Base-by-base conservation (phyloP, 23 red algal genomes). In the Chondrus crispus region DNA sequence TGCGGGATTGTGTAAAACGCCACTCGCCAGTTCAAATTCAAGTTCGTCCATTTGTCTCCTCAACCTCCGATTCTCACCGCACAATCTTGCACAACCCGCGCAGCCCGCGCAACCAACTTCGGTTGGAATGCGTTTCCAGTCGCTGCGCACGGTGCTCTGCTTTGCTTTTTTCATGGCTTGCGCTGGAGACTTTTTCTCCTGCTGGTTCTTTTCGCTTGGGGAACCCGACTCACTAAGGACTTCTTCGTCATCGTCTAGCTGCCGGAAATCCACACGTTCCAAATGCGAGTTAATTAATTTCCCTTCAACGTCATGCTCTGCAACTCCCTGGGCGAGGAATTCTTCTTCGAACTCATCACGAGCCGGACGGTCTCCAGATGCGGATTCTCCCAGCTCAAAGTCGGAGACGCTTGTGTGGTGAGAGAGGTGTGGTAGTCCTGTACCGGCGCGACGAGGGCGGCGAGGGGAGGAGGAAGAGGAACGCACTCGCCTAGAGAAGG, bases 331-430 rank as follows among this genome's bases (percentile, higher is more conserved):
- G 55, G 36, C 80, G 38, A 90, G 72, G 73, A 90, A 90, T 43
- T 90, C 62, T 73, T 90, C 74, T 46, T 90, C 87, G 36, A 90
- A 90, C 74, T 90, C 87, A 58, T 90, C 87, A 42, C 87, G 87
- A 37, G 87, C 87, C 14, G 87, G 26, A 32, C 8, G 9, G 18
- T 22, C 5, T 66, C 35, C 26, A 9, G 35, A 66, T 1, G 7
- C 60, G 60, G 9, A 13, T 66, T 66, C 60, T 0, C 35, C 60
- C 26, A 66, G 35, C 60, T 66, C 60, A 66, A 7, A 32, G n/a
- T n/a, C 8, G 35, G 7, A 32, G 18, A 6, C 9, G 26, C 60
- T 66, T 32, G 60, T 8, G 9, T 66, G 9, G 18, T 66, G 9
- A 32, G n/a, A n/a, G n/a, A n/a, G 82, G 44, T 37, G 32, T 1